Evolutionary conservation across 192 early-diverging fungal genomes (phyloP).

Genomic region (Podila epicladia): DNA sequence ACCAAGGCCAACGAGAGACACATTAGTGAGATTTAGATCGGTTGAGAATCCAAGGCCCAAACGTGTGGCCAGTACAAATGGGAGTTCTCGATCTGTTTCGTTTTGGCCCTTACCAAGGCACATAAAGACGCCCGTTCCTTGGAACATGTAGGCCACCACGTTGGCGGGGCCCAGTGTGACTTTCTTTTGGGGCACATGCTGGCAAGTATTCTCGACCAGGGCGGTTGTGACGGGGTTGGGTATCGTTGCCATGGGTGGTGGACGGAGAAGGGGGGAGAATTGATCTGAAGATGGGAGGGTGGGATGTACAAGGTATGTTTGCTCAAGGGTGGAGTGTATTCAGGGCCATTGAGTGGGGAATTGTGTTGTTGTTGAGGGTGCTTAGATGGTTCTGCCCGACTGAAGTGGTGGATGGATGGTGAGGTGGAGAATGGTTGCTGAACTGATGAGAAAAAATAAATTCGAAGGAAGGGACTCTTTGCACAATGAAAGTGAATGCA

Average conservation of each 20-base stretch:
- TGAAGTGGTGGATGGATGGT: too few species aligned
- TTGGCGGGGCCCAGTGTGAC: constrained; percentile 40
- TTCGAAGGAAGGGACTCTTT: too few species aligned
- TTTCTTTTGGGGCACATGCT: constrained; percentile 23
- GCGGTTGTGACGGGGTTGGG: constrained; percentile 28
- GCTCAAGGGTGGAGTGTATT: not conserved
- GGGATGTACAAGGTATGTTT: not conserved
- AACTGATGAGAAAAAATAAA: too few species aligned
- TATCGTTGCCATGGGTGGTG: constrained; percentile 28
- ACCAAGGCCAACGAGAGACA: not conserved
- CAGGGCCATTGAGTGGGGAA: not conserved
- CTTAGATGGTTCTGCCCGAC: too few species aligned
- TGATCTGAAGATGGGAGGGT: not conserved
- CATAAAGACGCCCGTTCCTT: constrained; percentile 48
- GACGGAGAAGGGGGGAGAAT: not conserved
- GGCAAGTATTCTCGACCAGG: constrained; percentile 18
- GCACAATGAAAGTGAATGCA: too few species aligned
- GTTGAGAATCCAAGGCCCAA: constrained; percentile 4
- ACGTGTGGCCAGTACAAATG: not conserved
- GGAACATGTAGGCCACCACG: constrained; percentile 48
- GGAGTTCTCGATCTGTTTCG: not conserved
- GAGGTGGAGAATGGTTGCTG: too few species aligned
- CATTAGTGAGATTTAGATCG: not conserved
- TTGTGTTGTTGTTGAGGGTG: not conserved
- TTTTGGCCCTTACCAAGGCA: constrained; percentile 28